Evolutionary conservation across 2,329 filamentous ascomycete genomes (phyloP), one percentile per base, ranked within the genome.

Genomic region (Ophiosphaerella narmari): DNA sequence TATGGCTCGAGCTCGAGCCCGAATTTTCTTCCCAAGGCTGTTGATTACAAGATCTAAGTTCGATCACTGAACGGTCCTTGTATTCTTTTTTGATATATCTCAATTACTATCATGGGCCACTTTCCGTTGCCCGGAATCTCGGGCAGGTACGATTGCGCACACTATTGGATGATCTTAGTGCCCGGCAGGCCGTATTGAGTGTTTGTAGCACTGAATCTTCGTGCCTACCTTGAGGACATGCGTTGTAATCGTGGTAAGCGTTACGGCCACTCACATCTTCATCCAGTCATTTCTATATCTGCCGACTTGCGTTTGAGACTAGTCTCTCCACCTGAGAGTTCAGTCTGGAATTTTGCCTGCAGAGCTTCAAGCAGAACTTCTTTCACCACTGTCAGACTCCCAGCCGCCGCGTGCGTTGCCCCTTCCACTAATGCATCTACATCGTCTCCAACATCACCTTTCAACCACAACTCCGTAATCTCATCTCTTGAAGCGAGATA

Each of bases 381-480:
- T 43, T 79, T 79, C 42, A 88, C 75, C 35, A 88, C 85, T 2
- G 79, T 74, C 52, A 86, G 77, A 31, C 82, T 79, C 35, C 83
- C 80, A 14, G 80, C 72, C 37, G 86, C 85, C 31, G 85, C 84
- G 65, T 83, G 81, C 26, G 87, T 83, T 43, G 86, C 85, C 52
- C 80, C 80, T 61, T 88, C 84, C 29, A 87, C 77, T 43, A 89
- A 71, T 14, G 77, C 71, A 50, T 86, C 83, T 37, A 75, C 75
- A 46, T 69, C 72, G 45, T 63, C 65, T 42, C 74, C 78, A 57
- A 70, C 73, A 67, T 86, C 80, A 14, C 94, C 93, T 76, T 92
- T 97, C 67, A 95, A 84, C 94, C 94, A 99, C 14, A 97, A 74
- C 68, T 96, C 92, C 7, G 93, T 97, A 43, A 97, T 86, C 73